These are phyloP conservation scores for Pythium grandisporangium DNA, from an alignment of 352 stramenopile species.

Conservation along the genomic window DNA sequence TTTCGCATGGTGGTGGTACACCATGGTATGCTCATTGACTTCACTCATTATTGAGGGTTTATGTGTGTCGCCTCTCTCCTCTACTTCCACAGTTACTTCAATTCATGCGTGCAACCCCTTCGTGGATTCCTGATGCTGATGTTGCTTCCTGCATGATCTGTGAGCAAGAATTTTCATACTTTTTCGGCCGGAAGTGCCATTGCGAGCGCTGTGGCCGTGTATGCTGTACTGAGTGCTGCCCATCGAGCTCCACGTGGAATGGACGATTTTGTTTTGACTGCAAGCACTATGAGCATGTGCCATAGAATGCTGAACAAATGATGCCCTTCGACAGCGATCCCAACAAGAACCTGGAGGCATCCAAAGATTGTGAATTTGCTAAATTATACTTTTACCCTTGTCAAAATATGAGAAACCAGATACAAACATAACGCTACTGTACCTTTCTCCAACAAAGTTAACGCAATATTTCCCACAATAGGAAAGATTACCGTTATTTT, in stretches of 20 bases:
- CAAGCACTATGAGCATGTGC: conserved; percentile 58
- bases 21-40: not conserved
- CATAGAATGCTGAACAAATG: no score
- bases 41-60: conserved; percentile 3
- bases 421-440: no score
- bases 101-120: conserved; percentile 42
- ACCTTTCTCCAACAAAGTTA: no score
- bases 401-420: no score
- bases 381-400: no score
- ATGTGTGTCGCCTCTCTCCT: no score
- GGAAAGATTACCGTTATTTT: no score
- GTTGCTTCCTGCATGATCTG: conserved; percentile 67
- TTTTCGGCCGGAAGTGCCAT: conserved; percentile 65
- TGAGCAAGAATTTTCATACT: conserved; percentile 52
- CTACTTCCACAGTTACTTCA: conserved; percentile 26
- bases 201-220: conserved; percentile 66
- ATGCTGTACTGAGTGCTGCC: conserved; percentile 71
- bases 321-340: no score
- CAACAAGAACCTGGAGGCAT: no score
- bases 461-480: no score
- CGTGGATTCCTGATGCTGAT: conserved; percentile 50
- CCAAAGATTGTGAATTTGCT: no score
- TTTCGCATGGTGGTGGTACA: not conserved
- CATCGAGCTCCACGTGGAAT: conserved; percentile 58
- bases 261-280: conserved; percentile 71